phyloP scores from a whole-genome alignment of 2,329 filamentous ascomycete species.

The Ophiostoma novo-ulmi region DNA sequence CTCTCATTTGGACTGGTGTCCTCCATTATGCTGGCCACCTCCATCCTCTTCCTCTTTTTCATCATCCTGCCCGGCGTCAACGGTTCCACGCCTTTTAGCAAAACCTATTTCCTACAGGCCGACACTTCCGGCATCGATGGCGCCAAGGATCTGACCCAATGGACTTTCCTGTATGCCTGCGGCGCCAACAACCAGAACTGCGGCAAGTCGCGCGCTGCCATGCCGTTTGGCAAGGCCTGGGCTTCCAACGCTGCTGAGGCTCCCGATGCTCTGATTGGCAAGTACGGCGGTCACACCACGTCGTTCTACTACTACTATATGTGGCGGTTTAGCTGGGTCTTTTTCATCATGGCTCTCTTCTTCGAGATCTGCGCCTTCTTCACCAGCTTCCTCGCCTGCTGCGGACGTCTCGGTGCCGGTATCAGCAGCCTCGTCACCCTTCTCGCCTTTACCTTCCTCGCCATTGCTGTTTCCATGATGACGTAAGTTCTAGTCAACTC shows the following conservation, averaged over 20 bases:
- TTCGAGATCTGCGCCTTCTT: constrained; percentile 67
- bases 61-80: constrained; percentile 53
- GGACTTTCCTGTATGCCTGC: constrained; percentile 89
- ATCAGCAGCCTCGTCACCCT: constrained; percentile 55
- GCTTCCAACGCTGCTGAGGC: constrained; percentile 42
- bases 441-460: constrained; percentile 64
- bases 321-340: constrained; percentile 89
- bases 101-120: constrained; percentile 81
- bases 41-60: constrained; percentile 54
- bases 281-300: constrained; percentile 51
- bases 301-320: constrained; percentile 67
- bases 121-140: constrained; percentile 67
- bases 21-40: constrained; percentile 47
- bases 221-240: constrained; percentile 70
- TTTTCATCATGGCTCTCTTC: constrained; percentile 79
- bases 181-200: constrained; percentile 61
- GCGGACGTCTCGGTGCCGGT: constrained; percentile 63
- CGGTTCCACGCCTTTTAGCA: constrained; percentile 54
- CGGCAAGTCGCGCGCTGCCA: constrained; percentile 54
- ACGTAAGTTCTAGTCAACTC: constrained; percentile 51
- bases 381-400: constrained; percentile 63
- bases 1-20: constrained; percentile 40
- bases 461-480: constrained; percentile 64
- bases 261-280: constrained; percentile 46
- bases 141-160: constrained; percentile 65